Evolutionary conservation across 495 filamentous ascomycete genomes (phyloP), one percentile per base, ranked within the genome.

Genomic region (Penicillium canariense): DNA sequence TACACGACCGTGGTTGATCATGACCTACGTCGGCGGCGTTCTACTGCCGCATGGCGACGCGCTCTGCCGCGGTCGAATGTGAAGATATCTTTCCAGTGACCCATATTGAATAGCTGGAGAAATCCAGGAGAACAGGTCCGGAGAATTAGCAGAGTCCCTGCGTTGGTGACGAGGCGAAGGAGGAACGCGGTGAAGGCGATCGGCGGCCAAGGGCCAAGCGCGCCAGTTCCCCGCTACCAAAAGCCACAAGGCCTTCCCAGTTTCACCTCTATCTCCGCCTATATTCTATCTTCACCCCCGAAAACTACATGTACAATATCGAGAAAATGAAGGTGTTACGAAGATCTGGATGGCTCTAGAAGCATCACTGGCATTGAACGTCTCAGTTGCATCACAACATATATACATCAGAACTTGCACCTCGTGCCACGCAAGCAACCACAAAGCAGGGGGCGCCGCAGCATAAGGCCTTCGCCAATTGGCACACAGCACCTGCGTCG

Each of bases 21-120:
- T 70, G 68, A 73, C 70, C 67, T 77, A 78, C 75, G 63, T 28
- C 71, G 71, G 52, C 66, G 72, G 14, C 61, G 62, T 46, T 78
- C 69, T 31, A 63, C 62, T 36, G 60, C 54, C 7, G 65, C 25
- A 44, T 61, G 73, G 30, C 67, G 64, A 23, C 59, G 63, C 10
- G 62, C 39, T 14, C 53, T 54, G 28, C 52, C 54, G 7, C 50
- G 34, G 47, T 69, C 66, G 10, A 57, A 58, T n/a, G 34, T 48
- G 51, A 75, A 72, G 2, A 75, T 26, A 55, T 67, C 62, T 12
- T 49, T 59, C 72, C 71, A 75, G 54, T 62, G 50, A 18, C 68
- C 72, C 74, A 76, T 76, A 1, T 20, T 58, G 52, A 44, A 43
- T 30, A 49, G 20, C 14, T 12, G 20, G 8, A 26, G 30, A 2